Conservation (phyloP, 768 basidiomycete species). For the Lactarius pseudohatsudake region DNA sequence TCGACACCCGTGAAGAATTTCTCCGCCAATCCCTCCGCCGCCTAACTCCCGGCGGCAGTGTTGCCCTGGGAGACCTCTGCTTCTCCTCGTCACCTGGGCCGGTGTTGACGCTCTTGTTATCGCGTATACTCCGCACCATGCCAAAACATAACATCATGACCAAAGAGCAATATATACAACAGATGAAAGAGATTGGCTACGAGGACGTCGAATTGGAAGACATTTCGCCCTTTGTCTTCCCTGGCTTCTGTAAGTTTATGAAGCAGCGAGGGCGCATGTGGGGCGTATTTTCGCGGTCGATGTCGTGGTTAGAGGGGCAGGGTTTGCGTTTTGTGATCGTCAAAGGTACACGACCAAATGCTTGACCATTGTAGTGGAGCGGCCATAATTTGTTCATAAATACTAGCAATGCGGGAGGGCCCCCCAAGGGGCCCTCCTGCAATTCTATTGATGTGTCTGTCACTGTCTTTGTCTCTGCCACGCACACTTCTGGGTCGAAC, state of each 20-base stretch:
- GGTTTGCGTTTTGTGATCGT: conserved; percentile 55
- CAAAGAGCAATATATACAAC: conserved; percentile 42
- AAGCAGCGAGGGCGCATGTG: conserved; percentile 44
- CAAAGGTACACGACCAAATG: conserved; percentile 25
- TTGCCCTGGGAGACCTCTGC: conserved; percentile 64
- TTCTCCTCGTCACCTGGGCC: conserved; percentile 37
- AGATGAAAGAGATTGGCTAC: conserved; percentile 52
- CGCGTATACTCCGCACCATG: conserved; percentile 38
- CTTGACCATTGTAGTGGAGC: not conserved
- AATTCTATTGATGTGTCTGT: too few species aligned
- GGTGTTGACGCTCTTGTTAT: conserved; percentile 36
- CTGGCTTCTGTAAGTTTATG: conserved; percentile 54
- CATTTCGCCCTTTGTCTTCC: conserved; percentile 57
- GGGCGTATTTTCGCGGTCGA: conserved; percentile 42
- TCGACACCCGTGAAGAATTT: conserved; percentile 51
- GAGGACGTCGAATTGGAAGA: conserved; percentile 54
- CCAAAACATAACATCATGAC: conserved; percentile 52
- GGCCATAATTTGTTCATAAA: too few species aligned
- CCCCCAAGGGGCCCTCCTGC: too few species aligned
- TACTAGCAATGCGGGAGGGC: too few species aligned
- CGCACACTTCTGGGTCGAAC: too few species aligned
- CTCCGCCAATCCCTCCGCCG: conserved; percentile 49
- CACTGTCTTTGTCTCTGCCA: too few species aligned
- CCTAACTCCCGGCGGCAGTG: conserved; percentile 49
- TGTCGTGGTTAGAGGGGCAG: conserved; percentile 39